Evolutionary conservation across 192 early-diverging fungal genomes (phyloP).

Genomic region (Coemansia biformis): DNA sequence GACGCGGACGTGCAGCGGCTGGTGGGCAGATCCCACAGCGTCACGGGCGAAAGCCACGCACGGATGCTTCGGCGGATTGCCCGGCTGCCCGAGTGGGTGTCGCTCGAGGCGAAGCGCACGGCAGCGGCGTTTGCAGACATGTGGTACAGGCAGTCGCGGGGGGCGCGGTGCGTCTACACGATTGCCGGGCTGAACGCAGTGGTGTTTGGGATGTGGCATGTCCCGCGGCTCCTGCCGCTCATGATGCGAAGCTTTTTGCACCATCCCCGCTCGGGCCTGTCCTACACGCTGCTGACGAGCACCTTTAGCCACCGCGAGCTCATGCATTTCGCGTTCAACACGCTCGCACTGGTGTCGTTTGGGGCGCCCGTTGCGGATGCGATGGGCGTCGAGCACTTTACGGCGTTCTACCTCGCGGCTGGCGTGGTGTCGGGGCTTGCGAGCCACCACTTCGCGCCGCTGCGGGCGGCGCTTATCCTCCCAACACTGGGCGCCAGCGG

Average conservation of each 20-base stretch:
- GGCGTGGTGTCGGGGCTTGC: slow-evolving; percentile 62
- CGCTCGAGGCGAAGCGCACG: slow-evolving; percentile 31
- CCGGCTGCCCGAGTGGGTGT: slow-evolving; percentile 35
- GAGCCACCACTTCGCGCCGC: slow-evolving; percentile 56
- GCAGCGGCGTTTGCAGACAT: slow-evolving; percentile 11
- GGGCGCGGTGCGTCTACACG: slow-evolving; percentile 27
- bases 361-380: slow-evolving; percentile 46
- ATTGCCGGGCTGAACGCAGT: slow-evolving; percentile 67
- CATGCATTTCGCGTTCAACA: slow-evolving; percentile 77
- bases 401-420: slow-evolving; percentile 73
- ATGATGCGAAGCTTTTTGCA: slow-evolving; percentile 77
- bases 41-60: slow-evolving; percentile 15
- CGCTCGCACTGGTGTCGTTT: slow-evolving; percentile 70
- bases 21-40: slow-evolving; percentile 19
- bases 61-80: slow-evolving; percentile 19
- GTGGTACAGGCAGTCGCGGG: slow-evolving; percentile 19
- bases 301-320: slow-evolving; percentile 71
- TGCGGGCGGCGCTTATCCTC: slow-evolving; percentile 44
- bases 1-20: slow-evolving; percentile 20
- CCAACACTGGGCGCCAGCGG: slow-evolving; percentile 80
- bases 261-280: slow-evolving; percentile 60
- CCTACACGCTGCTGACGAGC: slow-evolving; percentile 73
- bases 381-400: slow-evolving; percentile 63
- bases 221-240: slow-evolving; percentile 58
- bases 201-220: slow-evolving; percentile 75